Evolutionary conservation across 2,329 filamentous ascomycete species (phyloP).

Genomic region (Talaromyces islandicus): DNA sequence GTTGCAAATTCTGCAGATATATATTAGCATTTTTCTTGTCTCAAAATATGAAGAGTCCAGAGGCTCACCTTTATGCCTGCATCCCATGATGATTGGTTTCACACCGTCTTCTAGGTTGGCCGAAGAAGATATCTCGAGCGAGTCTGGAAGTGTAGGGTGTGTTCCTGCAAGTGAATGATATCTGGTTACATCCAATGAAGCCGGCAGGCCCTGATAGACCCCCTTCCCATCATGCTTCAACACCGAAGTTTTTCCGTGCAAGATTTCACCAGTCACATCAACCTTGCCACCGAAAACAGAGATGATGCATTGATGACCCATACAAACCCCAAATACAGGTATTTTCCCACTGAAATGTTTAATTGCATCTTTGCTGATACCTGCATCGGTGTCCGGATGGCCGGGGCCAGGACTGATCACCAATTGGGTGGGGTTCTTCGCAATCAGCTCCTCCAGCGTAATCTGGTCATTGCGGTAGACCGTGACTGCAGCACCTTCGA

Average conservation of each 20-base stretch:
- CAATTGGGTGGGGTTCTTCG: constrained; percentile 81
- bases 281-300: constrained; percentile 89
- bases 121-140: constrained; percentile 86
- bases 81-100: constrained; percentile 90
- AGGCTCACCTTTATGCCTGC: constrained; percentile 65
- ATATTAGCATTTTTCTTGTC: constrained; percentile 48
- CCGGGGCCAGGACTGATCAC: constrained; percentile 94
- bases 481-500: constrained; percentile 88
- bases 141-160: constrained; percentile 75
- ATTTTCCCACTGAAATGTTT: constrained; percentile 89
- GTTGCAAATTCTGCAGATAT: constrained; percentile 47
- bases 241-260: constrained; percentile 94
- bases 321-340: constrained; percentile 93
- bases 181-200: constrained; percentile 79
- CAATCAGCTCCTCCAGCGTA: constrained; percentile 73
- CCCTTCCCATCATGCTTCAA: constrained; percentile 85
- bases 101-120: constrained; percentile 57
- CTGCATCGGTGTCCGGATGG: constrained; percentile 85
- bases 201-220: constrained; percentile 76
- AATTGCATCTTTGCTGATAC: constrained; percentile 88
- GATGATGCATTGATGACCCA: constrained; percentile 98
- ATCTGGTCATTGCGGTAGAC: constrained; percentile 93
- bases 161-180: constrained; percentile 97
- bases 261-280: constrained; percentile 86
- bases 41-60: background rate